phyloP scores from a whole-genome alignment of 2,329 filamentous ascomycete genomes.

The Nemania bipapillata region DNA sequence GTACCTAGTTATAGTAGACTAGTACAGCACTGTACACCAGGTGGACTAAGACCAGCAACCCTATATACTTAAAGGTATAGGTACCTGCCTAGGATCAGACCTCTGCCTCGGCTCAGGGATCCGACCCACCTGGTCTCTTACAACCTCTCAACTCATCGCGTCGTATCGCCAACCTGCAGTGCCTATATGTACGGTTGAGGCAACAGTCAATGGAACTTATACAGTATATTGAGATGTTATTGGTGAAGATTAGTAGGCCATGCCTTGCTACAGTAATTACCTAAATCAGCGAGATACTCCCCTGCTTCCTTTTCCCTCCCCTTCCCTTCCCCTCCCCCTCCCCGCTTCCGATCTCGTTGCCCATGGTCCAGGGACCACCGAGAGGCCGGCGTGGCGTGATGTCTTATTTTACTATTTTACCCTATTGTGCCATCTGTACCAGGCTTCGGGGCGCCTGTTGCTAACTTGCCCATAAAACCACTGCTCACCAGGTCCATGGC shows the following conservation, averaged over 20 bases:
- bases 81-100: not conserved
- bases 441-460: conserved; percentile 48
- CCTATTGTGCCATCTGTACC: conserved; percentile 49
- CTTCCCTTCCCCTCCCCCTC: not conserved
- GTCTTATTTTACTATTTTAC: conserved; percentile 30
- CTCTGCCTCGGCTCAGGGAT: not conserved
- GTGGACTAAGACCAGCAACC: too few species aligned
- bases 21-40: too few species aligned
- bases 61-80: not conserved
- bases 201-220: not conserved
- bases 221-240: not conserved
- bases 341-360: too few species aligned
- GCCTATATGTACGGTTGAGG: not conserved
- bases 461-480: conserved; percentile 50
- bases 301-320: too few species aligned
- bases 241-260: not conserved
- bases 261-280: conserved; percentile 1
- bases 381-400: not conserved
- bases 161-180: too few species aligned
- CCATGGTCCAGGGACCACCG: not conserved
- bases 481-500: conserved; percentile 47
- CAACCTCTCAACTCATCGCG: not conserved
- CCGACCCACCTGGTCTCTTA: not conserved
- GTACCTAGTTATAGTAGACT: not conserved
- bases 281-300: not conserved